Evolutionary conservation across 1,139 yeast species (phyloP).

Genomic region (Blastobotrys proliferans): DNA sequence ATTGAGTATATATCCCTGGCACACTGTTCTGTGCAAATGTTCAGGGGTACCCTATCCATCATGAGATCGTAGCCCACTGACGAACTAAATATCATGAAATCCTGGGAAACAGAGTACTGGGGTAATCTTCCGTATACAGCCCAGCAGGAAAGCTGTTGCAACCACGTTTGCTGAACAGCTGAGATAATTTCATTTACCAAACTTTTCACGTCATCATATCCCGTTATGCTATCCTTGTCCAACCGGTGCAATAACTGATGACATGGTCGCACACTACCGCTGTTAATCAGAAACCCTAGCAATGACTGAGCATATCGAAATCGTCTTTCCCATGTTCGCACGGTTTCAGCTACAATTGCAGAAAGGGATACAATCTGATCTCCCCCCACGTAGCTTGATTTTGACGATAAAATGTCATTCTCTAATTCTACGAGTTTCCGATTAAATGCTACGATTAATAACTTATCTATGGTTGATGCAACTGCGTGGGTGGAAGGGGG

Average conservation of each 20-base stretch:
- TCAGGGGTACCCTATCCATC: conserved; percentile 17
- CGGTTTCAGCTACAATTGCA: conserved; percentile 21
- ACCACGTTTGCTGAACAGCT: conserved; percentile 27
- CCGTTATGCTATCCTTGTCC: conserved; percentile 19
- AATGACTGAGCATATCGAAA: conserved; percentile 21
- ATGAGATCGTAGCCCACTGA: conserved; percentile 11
- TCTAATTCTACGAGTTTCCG: conserved; percentile 21
- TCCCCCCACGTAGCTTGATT: conserved; percentile 27
- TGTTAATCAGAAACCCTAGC: conserved; percentile 15
- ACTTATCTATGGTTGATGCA: conserved; percentile 17
- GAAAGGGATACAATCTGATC: conserved; percentile 24
- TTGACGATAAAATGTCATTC: conserved; percentile 18
- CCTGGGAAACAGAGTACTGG: conserved; percentile 9
- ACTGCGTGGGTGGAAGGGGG: conserved; percentile 24
- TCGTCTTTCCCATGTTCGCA: conserved; percentile 23
- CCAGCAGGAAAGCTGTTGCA: conserved; percentile 27
- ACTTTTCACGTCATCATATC: conserved; percentile 22
- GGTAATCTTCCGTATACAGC: conserved; percentile 27
- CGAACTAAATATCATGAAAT: conserved; percentile 19
- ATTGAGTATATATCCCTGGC: conserved; percentile 21
- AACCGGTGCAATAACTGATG: conserved; percentile 19
- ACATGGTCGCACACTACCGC: conserved; percentile 13
- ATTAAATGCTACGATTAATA: conserved; percentile 19
- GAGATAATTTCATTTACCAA: conserved; percentile 20
- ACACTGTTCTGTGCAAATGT: conserved; percentile 14